phyloP scores from a whole-genome alignment of 2,329 filamentous ascomycete genomes.

The Ceratocystis variospora region DNA sequence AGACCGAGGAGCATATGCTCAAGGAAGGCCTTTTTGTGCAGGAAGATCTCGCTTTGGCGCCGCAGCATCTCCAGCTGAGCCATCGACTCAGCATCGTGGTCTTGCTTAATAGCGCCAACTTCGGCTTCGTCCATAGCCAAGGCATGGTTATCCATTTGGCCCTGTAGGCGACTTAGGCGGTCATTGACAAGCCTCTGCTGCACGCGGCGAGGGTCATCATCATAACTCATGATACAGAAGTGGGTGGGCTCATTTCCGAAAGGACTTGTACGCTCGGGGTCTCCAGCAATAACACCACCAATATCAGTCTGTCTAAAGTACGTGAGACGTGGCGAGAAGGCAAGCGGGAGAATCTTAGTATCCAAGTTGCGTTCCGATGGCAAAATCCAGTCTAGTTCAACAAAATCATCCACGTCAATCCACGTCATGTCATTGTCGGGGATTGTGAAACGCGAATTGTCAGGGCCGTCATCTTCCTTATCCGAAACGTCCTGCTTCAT shows the following conservation, averaged over 20 bases:
- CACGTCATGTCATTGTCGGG: conserved; percentile 90
- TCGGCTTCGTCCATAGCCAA: conserved; percentile 63
- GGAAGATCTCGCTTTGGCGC: conserved; percentile 41
- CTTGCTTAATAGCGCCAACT: conserved; percentile 44
- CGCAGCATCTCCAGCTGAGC: conserved; percentile 47
- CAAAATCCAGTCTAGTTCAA: conserved; percentile 91
- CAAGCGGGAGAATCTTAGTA: conserved; percentile 85
- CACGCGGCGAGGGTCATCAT: conserved; percentile 76
- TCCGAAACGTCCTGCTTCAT: conserved; percentile 12
- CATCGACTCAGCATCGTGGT: conserved; percentile 38
- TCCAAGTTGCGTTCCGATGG: conserved; percentile 81
- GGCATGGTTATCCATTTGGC: conserved; percentile 64
- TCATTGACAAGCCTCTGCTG: conserved; percentile 75
- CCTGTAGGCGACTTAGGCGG: conserved; percentile 62
- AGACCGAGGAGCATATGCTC: conserved; percentile 37
- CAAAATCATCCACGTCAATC: conserved; percentile 99
- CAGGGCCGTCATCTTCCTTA: conserved; percentile 44
- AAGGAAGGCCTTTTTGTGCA: conserved; percentile 44
- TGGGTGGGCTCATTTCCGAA: conserved; percentile 93
- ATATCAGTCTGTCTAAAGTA: conserved; percentile 97
- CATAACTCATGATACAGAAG: conserved; percentile 84
- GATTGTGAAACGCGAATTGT: conserved; percentile 83
- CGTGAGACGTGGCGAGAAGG: conserved; percentile 85
- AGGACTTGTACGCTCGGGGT: conserved; percentile 67
- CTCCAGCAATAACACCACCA: conserved; percentile 61